A percentile compares a stretch with the other conserved stretches of the same genome.
phyloP scores from a whole-genome alignment of 768 basidiomycete species.

The Amanita phalloides region DNA sequence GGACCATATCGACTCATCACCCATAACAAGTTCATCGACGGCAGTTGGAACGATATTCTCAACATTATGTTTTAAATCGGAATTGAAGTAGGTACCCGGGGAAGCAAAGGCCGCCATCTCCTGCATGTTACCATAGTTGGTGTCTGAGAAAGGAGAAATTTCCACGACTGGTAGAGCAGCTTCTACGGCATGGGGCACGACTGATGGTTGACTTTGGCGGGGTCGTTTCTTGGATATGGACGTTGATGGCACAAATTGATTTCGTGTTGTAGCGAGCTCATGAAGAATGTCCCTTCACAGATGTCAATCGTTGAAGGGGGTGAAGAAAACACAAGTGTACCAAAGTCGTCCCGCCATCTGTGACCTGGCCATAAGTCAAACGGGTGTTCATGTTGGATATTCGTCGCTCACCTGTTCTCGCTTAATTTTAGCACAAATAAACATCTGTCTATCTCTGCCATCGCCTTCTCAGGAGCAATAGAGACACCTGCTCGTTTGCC shows the following conservation, averaged over 20 bases:
- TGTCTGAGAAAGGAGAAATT: not conserved
- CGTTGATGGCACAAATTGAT: constrained; percentile 31
- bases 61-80: not conserved
- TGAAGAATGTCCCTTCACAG: constrained; percentile 44
- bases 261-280: constrained; percentile 43
- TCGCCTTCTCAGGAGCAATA: constrained; percentile 30
- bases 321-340: constrained; percentile 15
- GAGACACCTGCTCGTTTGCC: constrained; percentile 27
- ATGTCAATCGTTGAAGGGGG: constrained; percentile 8
- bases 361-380: constrained; percentile 17
- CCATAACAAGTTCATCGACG: not conserved
- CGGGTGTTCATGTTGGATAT: not conserved
- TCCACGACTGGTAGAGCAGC: not conserved
- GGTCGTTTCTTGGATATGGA: constrained; percentile 37
- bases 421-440: constrained; percentile 30
- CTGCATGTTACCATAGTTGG: not conserved
- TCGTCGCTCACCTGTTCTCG: constrained; percentile 21
- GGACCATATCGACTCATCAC: constrained; percentile 41
- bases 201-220: constrained; percentile 19
- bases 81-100: not conserved
- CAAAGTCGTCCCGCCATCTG: constrained; percentile 26
- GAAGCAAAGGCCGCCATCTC: not conserved
- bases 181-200: not conserved
- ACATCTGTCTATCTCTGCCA: constrained; percentile 42
- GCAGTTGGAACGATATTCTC: not conserved